Evolutionary conservation across 345 rosid genomes (phyloP).

Genomic region (Citrus cavaleriei): DNA sequence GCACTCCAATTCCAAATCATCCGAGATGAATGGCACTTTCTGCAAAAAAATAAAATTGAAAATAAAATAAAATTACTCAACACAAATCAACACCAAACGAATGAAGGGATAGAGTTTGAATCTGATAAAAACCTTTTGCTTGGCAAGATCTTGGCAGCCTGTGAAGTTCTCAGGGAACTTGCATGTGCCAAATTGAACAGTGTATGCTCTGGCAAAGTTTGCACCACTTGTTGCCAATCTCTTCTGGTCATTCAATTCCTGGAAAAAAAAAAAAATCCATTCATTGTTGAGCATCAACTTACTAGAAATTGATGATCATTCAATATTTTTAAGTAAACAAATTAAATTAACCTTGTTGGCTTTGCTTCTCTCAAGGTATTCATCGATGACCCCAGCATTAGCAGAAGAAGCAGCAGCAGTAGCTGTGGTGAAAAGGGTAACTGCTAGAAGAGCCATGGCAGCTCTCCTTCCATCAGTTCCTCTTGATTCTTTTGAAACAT

Average conservation of each 20-base stretch:
- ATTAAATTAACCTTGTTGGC: conserved; percentile 69
- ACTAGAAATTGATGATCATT: background rate
- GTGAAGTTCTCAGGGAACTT: conserved; percentile 99
- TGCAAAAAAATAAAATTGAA: conserved; percentile 29
- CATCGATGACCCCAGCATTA: conserved; percentile 79
- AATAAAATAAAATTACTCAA: no score
- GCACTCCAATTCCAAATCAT: conserved; percentile 83
- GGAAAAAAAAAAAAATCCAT: background rate
- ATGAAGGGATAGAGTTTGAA: background rate
- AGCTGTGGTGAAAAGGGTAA: conserved; percentile 60
- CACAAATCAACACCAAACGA: background rate
- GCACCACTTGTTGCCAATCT: conserved; percentile 97
- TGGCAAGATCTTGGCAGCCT: conserved; percentile 98
- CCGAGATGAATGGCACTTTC: conserved; percentile 90
- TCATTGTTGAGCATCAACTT: background rate
- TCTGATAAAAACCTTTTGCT: conserved; percentile 64
- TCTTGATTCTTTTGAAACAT: conserved; percentile 27
- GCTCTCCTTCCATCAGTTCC: conserved; percentile 64
- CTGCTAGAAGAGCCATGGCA: conserved; percentile 67
- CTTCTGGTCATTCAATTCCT: conserved; percentile 97
- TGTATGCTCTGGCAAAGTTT: conserved; percentile 92
- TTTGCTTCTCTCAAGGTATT: conserved; percentile 96
- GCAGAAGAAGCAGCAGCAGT: conserved; percentile 60
- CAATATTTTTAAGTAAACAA: background rate
- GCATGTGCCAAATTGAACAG: conserved; percentile 88